These are phyloP conservation scores for Pneumocystis sp. DNA, from an alignment of 1,139 yeast species.

Conservation along the genomic window DNA sequence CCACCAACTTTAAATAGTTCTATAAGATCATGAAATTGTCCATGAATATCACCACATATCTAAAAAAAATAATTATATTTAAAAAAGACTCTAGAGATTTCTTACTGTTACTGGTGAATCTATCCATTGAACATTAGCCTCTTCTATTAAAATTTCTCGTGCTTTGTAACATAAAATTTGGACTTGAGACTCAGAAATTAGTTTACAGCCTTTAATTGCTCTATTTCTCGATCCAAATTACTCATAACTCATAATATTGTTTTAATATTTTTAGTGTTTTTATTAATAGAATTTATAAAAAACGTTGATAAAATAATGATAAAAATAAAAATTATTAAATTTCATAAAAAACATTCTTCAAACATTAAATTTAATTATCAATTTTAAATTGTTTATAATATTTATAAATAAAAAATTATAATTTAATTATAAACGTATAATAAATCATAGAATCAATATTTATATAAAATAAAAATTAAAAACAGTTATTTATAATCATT, in stretches of 20 bases:
- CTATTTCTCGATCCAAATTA: slow-evolving; percentile 28
- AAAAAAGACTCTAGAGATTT: not conserved
- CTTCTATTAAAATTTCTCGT: slow-evolving; percentile 79
- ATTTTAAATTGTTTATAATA: too few relatives aligned
- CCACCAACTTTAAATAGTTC: slow-evolving; percentile 83
- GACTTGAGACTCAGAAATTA: slow-evolving; percentile 69
- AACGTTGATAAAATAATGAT: not conserved
- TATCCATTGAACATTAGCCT: slow-evolving; percentile 87
- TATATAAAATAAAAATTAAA: too few relatives aligned
- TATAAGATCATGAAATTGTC: slow-evolving; percentile 85
- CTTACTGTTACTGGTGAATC: slow-evolving; percentile 79
- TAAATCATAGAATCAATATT: too few relatives aligned
- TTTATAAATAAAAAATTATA: too few relatives aligned
- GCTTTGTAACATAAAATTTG: slow-evolving; percentile 73
- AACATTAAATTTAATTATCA: too few relatives aligned
- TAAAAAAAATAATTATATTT: slow-evolving; percentile 1
- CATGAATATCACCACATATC: slow-evolving; percentile 96
- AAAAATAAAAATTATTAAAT: too few relatives aligned
- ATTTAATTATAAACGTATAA: too few relatives aligned
- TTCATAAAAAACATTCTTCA: too few relatives aligned
- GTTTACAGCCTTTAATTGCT: slow-evolving; percentile 59
- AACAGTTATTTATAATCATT: too few relatives aligned
- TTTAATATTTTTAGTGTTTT: not conserved
- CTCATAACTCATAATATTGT: not conserved
- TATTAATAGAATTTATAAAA: too few relatives aligned